Conservation (phyloP, 1,284 basidiomycete genomes). For the Cryptococcus depauperatus region DNA sequence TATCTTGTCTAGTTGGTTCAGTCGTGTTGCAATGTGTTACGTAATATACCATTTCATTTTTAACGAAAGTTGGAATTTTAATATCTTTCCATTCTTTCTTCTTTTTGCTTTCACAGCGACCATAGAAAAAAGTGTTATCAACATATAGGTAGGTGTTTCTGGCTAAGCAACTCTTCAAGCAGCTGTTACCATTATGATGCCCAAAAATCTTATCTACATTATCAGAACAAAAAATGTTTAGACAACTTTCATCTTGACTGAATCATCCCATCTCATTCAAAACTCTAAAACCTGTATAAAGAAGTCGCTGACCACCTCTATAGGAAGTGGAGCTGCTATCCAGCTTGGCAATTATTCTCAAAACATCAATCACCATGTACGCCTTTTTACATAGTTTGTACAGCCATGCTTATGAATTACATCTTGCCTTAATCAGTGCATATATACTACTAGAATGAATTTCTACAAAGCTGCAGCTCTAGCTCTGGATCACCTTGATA, state of each 20-base stretch:
- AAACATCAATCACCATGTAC: background rate
- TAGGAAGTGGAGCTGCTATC: too few species aligned
- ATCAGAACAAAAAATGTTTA: conserved; percentile 37
- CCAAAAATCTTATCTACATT: conserved; percentile 45
- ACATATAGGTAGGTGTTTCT: too few species aligned
- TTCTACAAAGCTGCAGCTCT: conserved; percentile 83
- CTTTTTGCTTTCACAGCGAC: background rate
- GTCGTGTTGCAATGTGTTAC: background rate
- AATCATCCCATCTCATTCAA: conserved; percentile 1
- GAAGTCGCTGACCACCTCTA: background rate
- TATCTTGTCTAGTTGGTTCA: background rate
- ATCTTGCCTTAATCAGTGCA: background rate
- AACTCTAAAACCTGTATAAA: background rate
- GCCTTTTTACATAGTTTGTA: conserved; percentile 1
- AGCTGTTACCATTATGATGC: conserved; percentile 25
- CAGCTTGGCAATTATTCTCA: too few species aligned
- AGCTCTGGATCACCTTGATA: conserved; percentile 72
- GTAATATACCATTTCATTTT: background rate
- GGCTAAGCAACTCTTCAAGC: too few species aligned
- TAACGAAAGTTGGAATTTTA: background rate
- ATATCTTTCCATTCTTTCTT: background rate
- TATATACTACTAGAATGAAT: conserved; percentile 57
- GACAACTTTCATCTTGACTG: conserved; percentile 24
- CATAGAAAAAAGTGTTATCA: too few species aligned
- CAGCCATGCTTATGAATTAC: conserved; percentile 7